Evolutionary conservation across 164 flowering plant species (phyloP), one percentile per base, ranked within the genome.

Genomic region (Piper longum): DNA sequence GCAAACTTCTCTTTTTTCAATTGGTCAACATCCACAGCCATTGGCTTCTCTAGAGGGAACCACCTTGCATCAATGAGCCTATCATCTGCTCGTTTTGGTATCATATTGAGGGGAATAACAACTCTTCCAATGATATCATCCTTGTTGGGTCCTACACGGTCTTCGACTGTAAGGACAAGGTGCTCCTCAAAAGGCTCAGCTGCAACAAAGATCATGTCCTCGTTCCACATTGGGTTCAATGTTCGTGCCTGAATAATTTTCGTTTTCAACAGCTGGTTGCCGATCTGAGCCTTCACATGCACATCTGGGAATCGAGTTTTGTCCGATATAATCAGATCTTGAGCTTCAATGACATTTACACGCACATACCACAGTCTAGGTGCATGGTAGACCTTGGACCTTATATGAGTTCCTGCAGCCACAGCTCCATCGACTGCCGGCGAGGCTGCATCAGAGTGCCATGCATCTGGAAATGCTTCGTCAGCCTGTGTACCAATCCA

Each of bases 401-500:
- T 85, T n/a, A 87, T 76, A 44, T 71, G 70, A 5, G 90, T 63
- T 4, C 79, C 78, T 12, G 82, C 75, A 9, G 85, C 73, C 16
- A 26, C 59, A 56, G 59, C 16, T 8, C 76, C 80, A 71, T 80
- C 75, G 52, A 77, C 85, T 62, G 76, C 41, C 2, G 43, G 42
- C 4, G 81, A 73, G 18, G 86, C 89, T 55, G 97, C 87, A 73
- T 91, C 98, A 61, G 98, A 91, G 72, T 85, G 98, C 90, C 92
- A 88, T 16, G 98, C 96, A 70, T 91, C 95, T 39, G 90, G 77
- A 68, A 87, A 91, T 19, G 96, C 89, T 70, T 91, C 96, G 64
- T 91, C 95, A 18, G 97, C 95, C 68, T 91, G 97, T 5, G 98
- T 91, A 14, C 98, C 98, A 57, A 91, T 82, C 98, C 98, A 91